Base-by-base conservation (phyloP, 805 yeast genomes). In the Ascoidea rubescens region DNA sequence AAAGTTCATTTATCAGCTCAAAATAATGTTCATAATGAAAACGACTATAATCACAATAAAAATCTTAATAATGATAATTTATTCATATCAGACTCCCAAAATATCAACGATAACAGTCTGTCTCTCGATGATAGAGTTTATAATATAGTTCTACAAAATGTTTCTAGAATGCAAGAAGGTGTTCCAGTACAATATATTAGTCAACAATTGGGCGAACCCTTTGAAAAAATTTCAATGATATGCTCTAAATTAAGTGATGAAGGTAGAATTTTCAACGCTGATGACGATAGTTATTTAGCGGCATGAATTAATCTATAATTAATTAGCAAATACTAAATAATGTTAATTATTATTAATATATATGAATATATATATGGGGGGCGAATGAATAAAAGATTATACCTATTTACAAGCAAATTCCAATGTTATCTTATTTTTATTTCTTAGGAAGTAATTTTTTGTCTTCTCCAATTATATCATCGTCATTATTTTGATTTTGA, bases 211-310 rank as follows among this genome's bases (percentile, higher is more conserved):
- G 72, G 70, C 50, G 54, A 82, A 6, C 60, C 74, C 44, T 74
- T 70, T 51, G 77, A 73, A 30, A 75, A 72, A 33, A 82, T 77
- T 21, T 67, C 69, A 55, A 65, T 68, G 31, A 71, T 71, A 56
- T 78, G 87, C 60, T 71, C 70, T 42, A 70, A 71, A 28, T 70
- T 85, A 58, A 73, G 78, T 10, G 89, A 84, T 47, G 80, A 74
- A 53, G 95, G 90, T 44, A 79, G 72, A 58, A 72, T 84, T 48
- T 85, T 82, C 62, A 73, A 77, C 49, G 87, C 89, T 55, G 88
- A 84, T 59, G 91, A 84, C 54, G 73, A 73, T 52, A 72, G 78
- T 31, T 82, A 65, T 60, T 70, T 82, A 58, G 78, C 82, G 14
- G 14, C 43, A 10, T 14, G 14, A 37, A 37, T 37, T 21, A 21